Evolutionary conservation across 2,329 filamentous ascomycete species (phyloP), one percentile per base, ranked within the genome.

Genomic region (Sphaerulina vaccinii): DNA sequence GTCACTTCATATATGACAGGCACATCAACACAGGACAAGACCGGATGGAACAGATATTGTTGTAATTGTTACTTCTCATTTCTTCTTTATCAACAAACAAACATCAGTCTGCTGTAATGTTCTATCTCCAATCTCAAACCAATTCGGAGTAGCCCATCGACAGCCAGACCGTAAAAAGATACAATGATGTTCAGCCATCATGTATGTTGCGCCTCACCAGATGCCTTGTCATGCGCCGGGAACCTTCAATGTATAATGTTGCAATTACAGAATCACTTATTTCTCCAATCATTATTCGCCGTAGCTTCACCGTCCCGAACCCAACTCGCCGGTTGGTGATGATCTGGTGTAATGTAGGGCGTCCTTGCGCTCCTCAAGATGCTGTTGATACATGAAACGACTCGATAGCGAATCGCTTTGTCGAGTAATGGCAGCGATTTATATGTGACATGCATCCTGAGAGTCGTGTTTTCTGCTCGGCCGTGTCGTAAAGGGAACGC

Each of bases 401-500:
- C 48, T 33, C 39, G 39, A 40, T 19, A 9, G 11, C 45, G 13
- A 35, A 32, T n/a, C 32, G 32, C 21, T 1, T 9, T 38, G 29
- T 44, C 48, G 48, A 44, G 40, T 19, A 16, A 24, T 24, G 45
- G 16, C 19, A 35, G 45, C 36, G 39, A 40, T 40, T 36, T 40
- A 49, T 44, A 38, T 39, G 32, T 43, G 39, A 50, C 48, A 38
- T 43, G 48, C 29, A 44, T 44, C 44, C 39, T 38, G 48, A 29
- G 48, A 50, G 48, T 43, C 22, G 39, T 44, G 16, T 40, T 40
- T 40, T 40, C 37, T 51, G 41, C 32, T 49, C 52, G 52, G 52
- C 52, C 52, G 52, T 49, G 45, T 54, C 51, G 45, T 54, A 42
- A 51, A 44, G 24, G 35, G 21, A 13, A 27, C 32, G 21, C 39